phyloP scores from a whole-genome alignment of 208 protist genomes.

The Crithidia brevicula region DNA sequence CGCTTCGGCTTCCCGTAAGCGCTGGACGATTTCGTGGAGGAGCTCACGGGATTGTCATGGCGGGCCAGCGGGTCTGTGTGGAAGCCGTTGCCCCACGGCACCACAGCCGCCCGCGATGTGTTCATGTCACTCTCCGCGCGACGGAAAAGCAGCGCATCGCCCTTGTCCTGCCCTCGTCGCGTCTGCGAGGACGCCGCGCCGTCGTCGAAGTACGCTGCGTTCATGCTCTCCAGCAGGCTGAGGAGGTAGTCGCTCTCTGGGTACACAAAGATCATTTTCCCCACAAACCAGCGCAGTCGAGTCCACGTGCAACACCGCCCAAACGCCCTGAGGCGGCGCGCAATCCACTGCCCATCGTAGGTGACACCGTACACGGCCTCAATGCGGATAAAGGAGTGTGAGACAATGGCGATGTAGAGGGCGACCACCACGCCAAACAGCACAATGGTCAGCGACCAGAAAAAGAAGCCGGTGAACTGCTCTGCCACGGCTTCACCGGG shows the following conservation, averaged over 20 bases:
- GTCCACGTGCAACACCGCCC: conserved; percentile 1
- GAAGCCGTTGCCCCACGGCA: no score
- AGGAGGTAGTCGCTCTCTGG: conserved; percentile 5
- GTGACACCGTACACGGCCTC: conserved; percentile 17
- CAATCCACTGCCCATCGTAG: conserved; percentile 10
- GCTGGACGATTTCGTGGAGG: background rate
- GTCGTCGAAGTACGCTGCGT: background rate
- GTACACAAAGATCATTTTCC: conserved; percentile 1
- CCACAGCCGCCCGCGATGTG: no score
- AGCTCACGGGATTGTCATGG: background rate
- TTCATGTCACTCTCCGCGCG: background rate
- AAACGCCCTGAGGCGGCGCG: background rate
- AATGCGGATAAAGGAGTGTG: conserved; percentile 8
- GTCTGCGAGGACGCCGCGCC: background rate
- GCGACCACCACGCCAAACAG: background rate
- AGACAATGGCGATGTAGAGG: background rate
- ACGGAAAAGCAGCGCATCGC: no score
- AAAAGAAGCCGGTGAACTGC: conserved; percentile 14
- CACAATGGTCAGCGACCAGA: conserved; percentile 3
- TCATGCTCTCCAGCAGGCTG: background rate
- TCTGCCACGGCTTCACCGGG: background rate
- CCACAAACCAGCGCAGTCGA: background rate
- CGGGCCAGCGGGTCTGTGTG: no score
- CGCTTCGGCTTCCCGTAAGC: background rate
- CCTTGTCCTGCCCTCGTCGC: background rate